These are phyloP conservation scores for Penicillium sclerotigenum DNA, from an alignment of 2,329 filamentous ascomycete genomes.

Conservation along the genomic window DNA sequence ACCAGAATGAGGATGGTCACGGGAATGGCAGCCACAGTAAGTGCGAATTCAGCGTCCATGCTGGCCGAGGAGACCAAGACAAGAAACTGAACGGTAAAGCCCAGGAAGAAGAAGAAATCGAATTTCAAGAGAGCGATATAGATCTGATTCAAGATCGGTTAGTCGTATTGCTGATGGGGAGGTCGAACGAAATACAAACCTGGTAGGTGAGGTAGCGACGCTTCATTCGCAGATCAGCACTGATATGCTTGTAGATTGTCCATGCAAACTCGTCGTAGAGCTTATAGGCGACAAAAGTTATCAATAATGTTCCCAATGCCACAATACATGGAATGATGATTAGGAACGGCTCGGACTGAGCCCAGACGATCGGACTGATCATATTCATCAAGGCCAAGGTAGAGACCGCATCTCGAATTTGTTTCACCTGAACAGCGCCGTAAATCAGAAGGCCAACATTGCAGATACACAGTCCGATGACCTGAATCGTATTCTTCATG, in stretches of 20 bases:
- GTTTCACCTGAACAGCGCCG: constrained; percentile 85
- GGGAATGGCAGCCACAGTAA: constrained; percentile 86
- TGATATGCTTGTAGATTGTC: constrained; percentile 99
- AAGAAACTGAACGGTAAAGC: constrained; percentile 96
- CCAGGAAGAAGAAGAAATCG: constrained; percentile 99
- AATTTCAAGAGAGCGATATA: constrained; percentile 98
- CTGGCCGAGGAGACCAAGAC: constrained; percentile 76
- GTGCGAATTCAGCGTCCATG: constrained; percentile 70
- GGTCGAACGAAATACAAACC: constrained; percentile 51
- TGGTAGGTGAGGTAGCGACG: constrained; percentile 94
- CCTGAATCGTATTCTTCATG: constrained; percentile 96
- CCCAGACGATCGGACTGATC: constrained; percentile 61
- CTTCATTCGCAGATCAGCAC: constrained; percentile 94
- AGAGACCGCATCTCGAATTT: constrained; percentile 72
- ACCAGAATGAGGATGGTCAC: constrained; percentile 87
- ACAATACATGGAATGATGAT: constrained; percentile 84
- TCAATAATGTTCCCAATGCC: constrained; percentile 66
- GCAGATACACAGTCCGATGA: constrained; percentile 91
- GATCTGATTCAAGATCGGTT: constrained; percentile 58
- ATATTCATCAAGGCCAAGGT: constrained; percentile 48
- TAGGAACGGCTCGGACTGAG: constrained; percentile 68
- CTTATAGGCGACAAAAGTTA: constrained; percentile 84
- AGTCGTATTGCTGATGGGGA: constrained; percentile 18
- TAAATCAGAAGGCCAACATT: constrained; percentile 91
- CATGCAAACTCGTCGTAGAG: constrained; percentile 98